Percentiles rank a stretch among this genome's conserved stretches.
Evolutionary conservation across 345 rosid genomes (phyloP).

Genomic region (Populus davidiana): DNA sequence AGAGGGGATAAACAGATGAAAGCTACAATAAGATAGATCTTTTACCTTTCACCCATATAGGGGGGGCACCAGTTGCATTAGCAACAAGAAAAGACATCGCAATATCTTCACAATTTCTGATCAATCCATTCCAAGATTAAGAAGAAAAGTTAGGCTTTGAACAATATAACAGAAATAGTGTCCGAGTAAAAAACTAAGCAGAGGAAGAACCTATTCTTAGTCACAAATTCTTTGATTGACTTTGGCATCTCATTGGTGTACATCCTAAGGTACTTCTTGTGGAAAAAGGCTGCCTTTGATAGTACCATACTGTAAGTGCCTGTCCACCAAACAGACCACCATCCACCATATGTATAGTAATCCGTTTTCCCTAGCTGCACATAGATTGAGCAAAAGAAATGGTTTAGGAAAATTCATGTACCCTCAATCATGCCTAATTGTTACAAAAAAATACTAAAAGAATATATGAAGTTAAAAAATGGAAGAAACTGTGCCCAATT

Average conservation of each 20-base stretch:
- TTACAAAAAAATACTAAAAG: neutral
- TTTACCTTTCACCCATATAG: constrained; percentile 93
- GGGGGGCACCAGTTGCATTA: constrained; percentile 82
- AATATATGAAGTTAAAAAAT: neutral
- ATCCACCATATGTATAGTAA: constrained; percentile 68
- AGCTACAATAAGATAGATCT: neutral
- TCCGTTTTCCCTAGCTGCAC: constrained; percentile 54
- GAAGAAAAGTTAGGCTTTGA: constrained; percentile 14
- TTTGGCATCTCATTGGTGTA: constrained; percentile 85
- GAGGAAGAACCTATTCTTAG: constrained; percentile 63
- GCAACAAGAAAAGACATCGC: constrained; percentile 99
- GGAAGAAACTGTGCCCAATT: neutral
- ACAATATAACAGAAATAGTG: neutral
- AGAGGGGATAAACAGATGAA: neutral
- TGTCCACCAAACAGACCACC: constrained; percentile 99
- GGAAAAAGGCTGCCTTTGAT: constrained; percentile 96
- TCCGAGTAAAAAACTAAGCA: neutral
- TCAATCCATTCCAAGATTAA: constrained; percentile 20
- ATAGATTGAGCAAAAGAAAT: constrained; percentile 3
- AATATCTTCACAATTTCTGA: constrained; percentile 98
- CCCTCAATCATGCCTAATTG: neutral
- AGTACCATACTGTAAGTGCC: constrained; percentile 94
- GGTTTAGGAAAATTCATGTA: neutral
- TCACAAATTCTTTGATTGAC: constrained; percentile 64
- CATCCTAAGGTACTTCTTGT: constrained; percentile 77